Conservation (phyloP, 2,329 filamentous ascomycete species). For the Rhinocladiella mackenziei region DNA sequence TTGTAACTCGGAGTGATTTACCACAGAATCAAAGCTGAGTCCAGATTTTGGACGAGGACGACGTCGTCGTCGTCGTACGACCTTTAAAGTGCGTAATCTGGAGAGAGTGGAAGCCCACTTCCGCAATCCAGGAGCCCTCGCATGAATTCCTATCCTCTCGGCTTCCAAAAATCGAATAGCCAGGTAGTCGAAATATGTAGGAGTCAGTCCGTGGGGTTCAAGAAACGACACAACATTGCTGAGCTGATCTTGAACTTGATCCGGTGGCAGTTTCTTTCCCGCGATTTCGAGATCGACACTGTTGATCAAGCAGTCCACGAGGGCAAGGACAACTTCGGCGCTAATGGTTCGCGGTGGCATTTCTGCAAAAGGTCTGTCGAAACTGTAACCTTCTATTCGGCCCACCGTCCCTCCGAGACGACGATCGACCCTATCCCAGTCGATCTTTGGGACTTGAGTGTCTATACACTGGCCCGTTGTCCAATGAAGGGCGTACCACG, state of each 20-base stretch:
- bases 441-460: constrained; percentile 6
- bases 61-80: neutral
- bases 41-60: too few relatives aligned
- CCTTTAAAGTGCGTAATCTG: constrained; percentile 8
- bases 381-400: constrained; percentile 21
- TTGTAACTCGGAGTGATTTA: constrained; percentile 18
- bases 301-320: constrained; percentile 52
- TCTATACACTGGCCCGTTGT: constrained; percentile 12
- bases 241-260: constrained; percentile 21
- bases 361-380: constrained; percentile 36
- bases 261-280: neutral
- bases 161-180: constrained; percentile 52
- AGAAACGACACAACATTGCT: constrained; percentile 44
- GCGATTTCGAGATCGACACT: constrained; percentile 39
- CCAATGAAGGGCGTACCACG: constrained; percentile 45
- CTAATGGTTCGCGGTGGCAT: constrained; percentile 51
- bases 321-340: constrained; percentile 54
- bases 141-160: constrained; percentile 43
- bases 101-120: constrained; percentile 6
- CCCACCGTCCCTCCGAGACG: constrained; percentile 17
- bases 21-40: constrained; percentile 12
- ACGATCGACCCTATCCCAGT: constrained; percentile 21
- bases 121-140: constrained; percentile 44
- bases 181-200: constrained; percentile 36
- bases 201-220: constrained; percentile 31